phyloP scores from a whole-genome alignment of 1,139 yeast genomes.

The Taphrina populina region DNA sequence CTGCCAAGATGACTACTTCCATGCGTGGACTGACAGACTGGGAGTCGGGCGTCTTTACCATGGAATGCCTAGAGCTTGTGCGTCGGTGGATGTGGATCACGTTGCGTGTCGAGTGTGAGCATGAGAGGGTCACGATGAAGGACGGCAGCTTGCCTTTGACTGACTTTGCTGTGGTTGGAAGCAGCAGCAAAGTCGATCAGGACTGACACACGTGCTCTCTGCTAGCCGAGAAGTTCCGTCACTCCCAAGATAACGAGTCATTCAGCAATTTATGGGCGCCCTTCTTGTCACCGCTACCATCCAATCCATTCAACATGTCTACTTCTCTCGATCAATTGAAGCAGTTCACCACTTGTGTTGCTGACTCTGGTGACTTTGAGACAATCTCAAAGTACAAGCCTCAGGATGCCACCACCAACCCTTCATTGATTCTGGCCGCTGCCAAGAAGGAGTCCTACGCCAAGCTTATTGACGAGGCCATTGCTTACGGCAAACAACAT shows the following conservation, averaged over 20 bases:
- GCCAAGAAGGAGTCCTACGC: constrained; percentile 87
- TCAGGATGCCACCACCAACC: constrained; percentile 99
- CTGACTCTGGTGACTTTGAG: constrained; percentile 99
- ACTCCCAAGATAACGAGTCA: no score
- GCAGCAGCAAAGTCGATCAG: constrained; percentile 12
- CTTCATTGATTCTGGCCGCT: constrained; percentile 95
- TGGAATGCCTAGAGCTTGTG: constrained; percentile 67
- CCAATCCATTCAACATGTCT: constrained; percentile 52
- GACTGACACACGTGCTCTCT: not conserved
- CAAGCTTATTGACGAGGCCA: constrained; percentile 83
- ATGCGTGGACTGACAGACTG: constrained; percentile 47
- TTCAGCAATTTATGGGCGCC: no score
- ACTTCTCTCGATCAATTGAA: constrained; percentile 85
- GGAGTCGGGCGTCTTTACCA: constrained; percentile 56
- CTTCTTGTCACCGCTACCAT: no score
- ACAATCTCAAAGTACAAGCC: constrained; percentile 92
- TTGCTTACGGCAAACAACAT: constrained; percentile 70
- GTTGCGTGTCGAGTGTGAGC: constrained; percentile 61
- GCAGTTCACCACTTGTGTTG: constrained; percentile 89
- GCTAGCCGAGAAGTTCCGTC: no score
- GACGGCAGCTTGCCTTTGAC: constrained; percentile 14
- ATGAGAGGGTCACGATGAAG: not conserved
- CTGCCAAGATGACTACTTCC: constrained; percentile 51
- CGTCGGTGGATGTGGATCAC: constrained; percentile 91
- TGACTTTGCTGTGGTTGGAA: constrained; percentile 19